Base-by-base conservation (phyloP, 2,329 filamentous ascomycete genomes). In the Didymellaceae sp. region DNA sequence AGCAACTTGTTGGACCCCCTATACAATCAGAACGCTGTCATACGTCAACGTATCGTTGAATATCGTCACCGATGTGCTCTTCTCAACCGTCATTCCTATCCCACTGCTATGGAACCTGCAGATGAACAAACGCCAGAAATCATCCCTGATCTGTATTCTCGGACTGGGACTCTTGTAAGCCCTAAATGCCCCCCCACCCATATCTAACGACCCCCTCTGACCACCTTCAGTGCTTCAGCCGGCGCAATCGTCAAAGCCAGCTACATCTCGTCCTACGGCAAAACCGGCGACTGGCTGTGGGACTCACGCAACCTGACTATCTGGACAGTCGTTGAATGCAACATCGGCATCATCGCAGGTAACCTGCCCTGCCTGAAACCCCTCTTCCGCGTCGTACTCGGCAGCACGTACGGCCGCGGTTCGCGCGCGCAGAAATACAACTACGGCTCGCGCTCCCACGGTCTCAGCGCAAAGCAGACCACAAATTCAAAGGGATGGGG, bases 271-370 rank as follows among this genome's bases (percentile, higher is more conserved):
- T 63, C 71, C 13, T 68, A 67, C 16, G 77, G 78, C 32, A 65
- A 62, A 7, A 64, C 61, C 0, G 76, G 71, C 42, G 69, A 72
- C 44, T 68, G 65, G 54, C 64, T 76, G 40, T 68, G 65, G 54
- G 78, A 78, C 61, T 73, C 70, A 2, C 71, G 75, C 21, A 73
- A 78, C 58, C 71, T 83, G 1, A 80, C 77, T 30, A 72, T 78
- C 39, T 79, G 77, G 77, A 75, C 74, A 39, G 71, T 76, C 41
- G 58, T 76, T 24, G 77, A 80, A 57, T 71, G 74, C 30, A 74
- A 74, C 55, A 60, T 77, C 13, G 77, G 75, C 11, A 76, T 78
- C 52, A 60, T 78, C 2, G 76, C 76, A 0, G 75, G 75, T 5
- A 52, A 74, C 8, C 64, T 79, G 0, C 75, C 77, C 1, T 72